Evolutionary conservation across 306 rosid species (phyloP), one percentile per base, ranked within the genome.

Genomic region (Malus asiatica): DNA sequence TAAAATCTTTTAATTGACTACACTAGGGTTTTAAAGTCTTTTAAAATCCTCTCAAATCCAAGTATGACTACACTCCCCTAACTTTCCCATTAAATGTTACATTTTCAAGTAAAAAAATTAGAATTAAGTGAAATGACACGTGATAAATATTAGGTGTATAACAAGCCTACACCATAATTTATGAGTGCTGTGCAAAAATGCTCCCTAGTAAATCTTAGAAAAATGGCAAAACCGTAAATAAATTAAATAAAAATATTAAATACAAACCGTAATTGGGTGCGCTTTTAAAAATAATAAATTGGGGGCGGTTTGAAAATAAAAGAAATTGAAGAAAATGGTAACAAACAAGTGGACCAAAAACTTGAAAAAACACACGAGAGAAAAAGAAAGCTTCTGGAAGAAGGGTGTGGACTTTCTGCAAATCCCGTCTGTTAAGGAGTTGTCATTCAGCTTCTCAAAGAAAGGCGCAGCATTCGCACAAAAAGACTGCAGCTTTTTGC

Each of bases 301-400:
- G 7, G 38, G 7, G 5, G 38, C 38, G 38, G 8, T 33, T 33
- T 33, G 38, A 33, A 33, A 33, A 33, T 33, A 33, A 33, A 33
- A 33, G 40, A 71, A 48, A 57, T 72, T 52, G 1, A 71, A 32
- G 5, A 35, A 6, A 48, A 15, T 32, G 75, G 35, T 14, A 33
- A 62, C 80, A 81, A 33, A 62, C 80, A 81, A 83, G 86, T 80
- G 79, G 76, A 84, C 48, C 58, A 46, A 62, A 66, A 73, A 70
- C 74, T 23, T 58, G 77, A n/a, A 58, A 55, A 48, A 48, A 40
- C 40, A 80, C 25, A 8, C 9, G 11, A 8, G 58, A 40, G 57
- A 51, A 15, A 68, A n/a, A 69, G 59, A 18, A 64, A 58, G 69
- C 79, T 83, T 72, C 38, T 66, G 48, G 76, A 65, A 73, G 78